These are phyloP conservation scores for Aspergillus sclerotialis DNA, from an alignment of 2,329 filamentous ascomycete genomes.

Conservation along the genomic window DNA sequence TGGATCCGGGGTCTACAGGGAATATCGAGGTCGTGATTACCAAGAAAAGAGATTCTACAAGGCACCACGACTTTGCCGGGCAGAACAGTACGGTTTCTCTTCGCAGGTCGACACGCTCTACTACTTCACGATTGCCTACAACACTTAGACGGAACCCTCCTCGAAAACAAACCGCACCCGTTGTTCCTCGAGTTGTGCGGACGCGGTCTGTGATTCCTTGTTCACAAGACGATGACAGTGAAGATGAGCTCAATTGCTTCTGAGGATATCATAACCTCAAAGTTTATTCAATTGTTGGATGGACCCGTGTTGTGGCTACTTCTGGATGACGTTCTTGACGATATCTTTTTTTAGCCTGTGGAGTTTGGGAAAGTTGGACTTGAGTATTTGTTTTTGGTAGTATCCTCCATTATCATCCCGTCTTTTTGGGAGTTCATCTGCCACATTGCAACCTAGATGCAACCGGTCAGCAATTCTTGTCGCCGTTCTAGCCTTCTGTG, in stretches of 20 bases:
- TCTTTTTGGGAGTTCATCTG: background rate
- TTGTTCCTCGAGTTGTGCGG: slow-evolving; percentile 2
- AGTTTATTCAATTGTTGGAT: background rate
- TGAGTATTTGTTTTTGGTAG: background rate
- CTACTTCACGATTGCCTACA: background rate
- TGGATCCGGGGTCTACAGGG: slow-evolving; percentile 1
- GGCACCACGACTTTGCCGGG: background rate
- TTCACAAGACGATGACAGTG: slow-evolving; percentile 24
- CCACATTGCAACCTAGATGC: background rate
- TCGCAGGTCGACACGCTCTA: background rate
- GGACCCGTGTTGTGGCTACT: background rate
- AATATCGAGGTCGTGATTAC: slow-evolving; percentile 27
- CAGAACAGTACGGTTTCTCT: background rate
- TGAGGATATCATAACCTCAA: too few species aligned
- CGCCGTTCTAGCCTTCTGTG: background rate
- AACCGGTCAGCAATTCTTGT: background rate
- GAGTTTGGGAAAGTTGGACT: background rate
- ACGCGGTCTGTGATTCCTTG: slow-evolving; percentile 17
- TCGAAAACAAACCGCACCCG: slow-evolving; percentile 2
- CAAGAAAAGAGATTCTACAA: slow-evolving; percentile 8
- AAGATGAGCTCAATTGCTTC: slow-evolving; percentile 34
- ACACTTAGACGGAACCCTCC: background rate
- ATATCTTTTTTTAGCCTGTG: background rate
- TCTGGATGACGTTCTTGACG: background rate
- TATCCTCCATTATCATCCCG: background rate